These are phyloP conservation scores for Coffea eugenioides DNA, from an alignment of 257 asterid species.

Conservation along the genomic window DNA sequence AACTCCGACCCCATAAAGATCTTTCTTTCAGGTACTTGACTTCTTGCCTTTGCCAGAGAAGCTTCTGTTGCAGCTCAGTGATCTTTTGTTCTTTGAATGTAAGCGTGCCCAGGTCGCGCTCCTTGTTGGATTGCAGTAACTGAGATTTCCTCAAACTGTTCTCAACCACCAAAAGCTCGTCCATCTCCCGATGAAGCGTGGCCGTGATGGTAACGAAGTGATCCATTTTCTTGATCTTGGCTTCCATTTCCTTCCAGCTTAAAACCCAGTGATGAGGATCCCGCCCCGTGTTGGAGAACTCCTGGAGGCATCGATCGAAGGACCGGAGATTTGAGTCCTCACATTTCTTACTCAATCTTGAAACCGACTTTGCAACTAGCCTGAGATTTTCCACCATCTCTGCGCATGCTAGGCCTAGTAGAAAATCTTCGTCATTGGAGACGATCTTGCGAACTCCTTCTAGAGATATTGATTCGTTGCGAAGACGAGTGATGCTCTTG, in stretches of 20 bases:
- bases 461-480: conserved; percentile 48
- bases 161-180: conserved; percentile 59
- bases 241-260: conserved; percentile 54
- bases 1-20: conserved; percentile 77
- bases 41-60: conserved; percentile 73
- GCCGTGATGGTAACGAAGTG: conserved; percentile 48
- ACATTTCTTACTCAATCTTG: conserved; percentile 58
- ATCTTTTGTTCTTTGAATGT: conserved; percentile 45
- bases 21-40: conserved; percentile 69
- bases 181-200: conserved; percentile 62
- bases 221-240: conserved; percentile 60
- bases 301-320: conserved; percentile 58
- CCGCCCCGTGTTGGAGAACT: conserved; percentile 65
- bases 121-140: conserved; percentile 22
- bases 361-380: conserved; percentile 48
- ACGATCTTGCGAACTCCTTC: conserved; percentile 95
- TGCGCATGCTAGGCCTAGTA: conserved; percentile 73
- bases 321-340: conserved; percentile 54
- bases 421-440: conserved; percentile 74
- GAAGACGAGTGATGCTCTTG: conserved; percentile 46
- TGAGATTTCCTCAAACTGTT: conserved; percentile 42
- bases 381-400: conserved; percentile 71
- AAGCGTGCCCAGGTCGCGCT: conserved; percentile 16
- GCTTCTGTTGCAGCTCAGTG: conserved; percentile 67
- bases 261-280: conserved; percentile 63